Evolutionary conservation across 345 rosid species (phyloP).

Genomic region (Dipteronia dyeriana): DNA sequence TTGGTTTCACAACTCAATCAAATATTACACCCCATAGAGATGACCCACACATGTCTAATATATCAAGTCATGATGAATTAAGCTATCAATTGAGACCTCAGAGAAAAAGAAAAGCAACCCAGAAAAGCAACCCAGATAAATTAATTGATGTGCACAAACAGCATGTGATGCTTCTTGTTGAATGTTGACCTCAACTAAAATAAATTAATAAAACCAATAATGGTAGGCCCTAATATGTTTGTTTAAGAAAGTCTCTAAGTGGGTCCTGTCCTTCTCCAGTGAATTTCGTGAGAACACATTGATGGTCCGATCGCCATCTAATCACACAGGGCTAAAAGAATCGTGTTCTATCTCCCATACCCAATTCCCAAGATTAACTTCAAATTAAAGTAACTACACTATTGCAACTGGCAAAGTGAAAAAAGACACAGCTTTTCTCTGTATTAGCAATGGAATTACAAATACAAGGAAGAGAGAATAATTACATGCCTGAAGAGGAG

Average conservation of each 20-base stretch:
- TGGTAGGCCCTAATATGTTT: constrained; percentile 8
- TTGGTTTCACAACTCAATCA: neutral
- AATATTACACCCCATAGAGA: neutral
- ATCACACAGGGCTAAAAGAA: constrained; percentile 5
- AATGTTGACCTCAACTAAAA: neutral
- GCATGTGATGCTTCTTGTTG: neutral
- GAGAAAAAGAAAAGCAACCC: neutral
- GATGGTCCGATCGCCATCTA: neutral
- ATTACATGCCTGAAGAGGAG: constrained; percentile 74
- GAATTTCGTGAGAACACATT: neutral
- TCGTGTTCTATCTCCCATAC: neutral
- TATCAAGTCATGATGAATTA: constrained; percentile 12
- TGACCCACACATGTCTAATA: neutral
- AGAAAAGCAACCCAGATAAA: neutral
- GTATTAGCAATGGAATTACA: neutral
- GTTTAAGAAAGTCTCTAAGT: neutral
- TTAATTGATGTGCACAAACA: too few species aligned
- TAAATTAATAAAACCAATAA: neutral
- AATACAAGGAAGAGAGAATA: neutral
- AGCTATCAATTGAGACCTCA: constrained; percentile 9
- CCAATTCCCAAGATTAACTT: neutral
- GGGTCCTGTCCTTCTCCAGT: constrained; percentile 26
- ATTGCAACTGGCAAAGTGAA: neutral
- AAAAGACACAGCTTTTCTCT: neutral
- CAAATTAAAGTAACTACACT: neutral